Evolutionary conservation across 257 asterid genomes (phyloP).

Genomic region (Rhazya stricta): DNA sequence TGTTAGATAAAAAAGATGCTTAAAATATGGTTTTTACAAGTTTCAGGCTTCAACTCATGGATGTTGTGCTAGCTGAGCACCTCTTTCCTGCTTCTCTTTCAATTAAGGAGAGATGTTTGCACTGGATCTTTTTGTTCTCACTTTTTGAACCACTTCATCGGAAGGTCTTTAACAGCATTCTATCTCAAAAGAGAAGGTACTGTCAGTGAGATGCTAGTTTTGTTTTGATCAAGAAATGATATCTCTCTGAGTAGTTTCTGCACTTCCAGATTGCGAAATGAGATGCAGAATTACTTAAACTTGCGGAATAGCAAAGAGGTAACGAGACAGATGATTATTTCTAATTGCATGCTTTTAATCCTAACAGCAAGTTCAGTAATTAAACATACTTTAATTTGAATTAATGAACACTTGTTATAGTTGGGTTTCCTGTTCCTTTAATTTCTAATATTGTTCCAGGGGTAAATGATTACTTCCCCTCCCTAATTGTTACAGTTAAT

Average conservation of each 20-base stretch:
- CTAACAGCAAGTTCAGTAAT: background rate
- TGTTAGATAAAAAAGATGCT: constrained; percentile 2
- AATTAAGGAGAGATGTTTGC: constrained; percentile 54
- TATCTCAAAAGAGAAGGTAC: constrained; percentile 76
- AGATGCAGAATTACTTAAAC: constrained; percentile 55
- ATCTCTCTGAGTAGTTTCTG: constrained; percentile 8
- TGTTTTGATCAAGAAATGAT: constrained; percentile 10
- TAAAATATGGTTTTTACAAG: background rate
- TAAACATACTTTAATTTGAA: background rate
- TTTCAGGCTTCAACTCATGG: constrained; percentile 74
- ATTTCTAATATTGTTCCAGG: background rate
- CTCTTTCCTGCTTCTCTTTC: constrained; percentile 74
- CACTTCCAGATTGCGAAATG: constrained; percentile 52
- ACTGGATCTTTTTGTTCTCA: constrained; percentile 67
- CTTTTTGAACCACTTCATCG: constrained; percentile 61
- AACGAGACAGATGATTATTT: constrained; percentile 11
- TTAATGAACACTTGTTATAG: background rate
- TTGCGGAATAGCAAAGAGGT: constrained; percentile 49
- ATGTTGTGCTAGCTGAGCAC: constrained; percentile 60
- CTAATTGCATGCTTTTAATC: too few species aligned
- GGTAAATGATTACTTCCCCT: background rate
- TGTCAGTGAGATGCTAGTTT: constrained; percentile 20
- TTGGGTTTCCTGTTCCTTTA: background rate
- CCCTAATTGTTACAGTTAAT: background rate
- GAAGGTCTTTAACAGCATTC: constrained; percentile 60